Evolutionary conservation across 352 stramenopile species (phyloP).

Genomic region (Phytophthora ramorum): DNA sequence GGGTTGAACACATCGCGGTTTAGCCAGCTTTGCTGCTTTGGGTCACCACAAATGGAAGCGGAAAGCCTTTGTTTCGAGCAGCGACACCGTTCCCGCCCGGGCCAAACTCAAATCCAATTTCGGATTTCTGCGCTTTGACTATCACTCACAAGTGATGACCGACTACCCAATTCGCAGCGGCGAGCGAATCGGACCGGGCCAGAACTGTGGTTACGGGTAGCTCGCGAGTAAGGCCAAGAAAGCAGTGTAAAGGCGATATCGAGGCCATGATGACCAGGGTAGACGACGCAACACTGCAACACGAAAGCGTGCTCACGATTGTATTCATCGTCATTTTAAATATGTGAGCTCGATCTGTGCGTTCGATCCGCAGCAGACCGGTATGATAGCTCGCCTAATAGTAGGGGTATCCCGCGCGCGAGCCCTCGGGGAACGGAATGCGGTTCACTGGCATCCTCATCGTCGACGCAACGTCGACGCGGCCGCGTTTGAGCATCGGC

Average conservation of each 20-base stretch:
- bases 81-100: too few species aligned
- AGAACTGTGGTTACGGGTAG: too few species aligned
- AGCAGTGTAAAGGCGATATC: neutral
- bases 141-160: too few species aligned
- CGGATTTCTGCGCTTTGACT: too few species aligned
- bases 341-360: constrained; percentile 24
- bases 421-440: constrained; percentile 22
- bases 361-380: constrained; percentile 36
- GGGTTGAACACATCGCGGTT: too few species aligned
- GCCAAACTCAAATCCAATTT: too few species aligned
- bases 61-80: too few species aligned
- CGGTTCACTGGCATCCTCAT: constrained; percentile 33
- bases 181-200: too few species aligned
- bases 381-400: constrained; percentile 32
- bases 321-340: constrained; percentile 37
- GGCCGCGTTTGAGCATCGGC: constrained; percentile 41
- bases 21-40: too few species aligned
- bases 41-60: too few species aligned
- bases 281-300: neutral
- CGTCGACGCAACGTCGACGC: constrained; percentile 25
- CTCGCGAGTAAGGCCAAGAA: neutral
- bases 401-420: constrained; percentile 24
- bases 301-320: constrained; percentile 9
- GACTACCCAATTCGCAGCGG: too few species aligned
- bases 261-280: neutral